Base-by-base conservation (phyloP, 768 basidiomycete species). In the Dacryopinax primogenitus region DNA sequence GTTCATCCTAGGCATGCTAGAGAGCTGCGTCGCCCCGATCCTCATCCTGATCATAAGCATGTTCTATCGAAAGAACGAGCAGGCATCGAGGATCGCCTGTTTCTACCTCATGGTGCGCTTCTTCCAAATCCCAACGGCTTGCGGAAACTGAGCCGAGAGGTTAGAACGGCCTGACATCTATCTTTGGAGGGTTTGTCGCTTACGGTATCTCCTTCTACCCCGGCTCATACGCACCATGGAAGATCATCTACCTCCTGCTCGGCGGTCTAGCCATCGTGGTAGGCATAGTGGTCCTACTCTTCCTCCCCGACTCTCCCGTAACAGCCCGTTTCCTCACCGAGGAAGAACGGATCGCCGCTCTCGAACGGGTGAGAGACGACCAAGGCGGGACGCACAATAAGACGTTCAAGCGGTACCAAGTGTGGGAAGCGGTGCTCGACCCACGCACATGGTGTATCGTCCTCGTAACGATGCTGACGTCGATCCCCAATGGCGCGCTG, bases 1-100 rank as follows among this genome's bases (percentile, higher is more conserved):
- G 0, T 82, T 86, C 70, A 74, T 86, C 15, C 76, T 86, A 21
- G 84, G 84, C 37, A 84, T 86, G 85, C 82, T 82, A 70, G 85
- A 87, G 72, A 79, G 79, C 67, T 85, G 84, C 69, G 85, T 86
- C 15, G 79, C 83, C 3, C 85, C 85, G 0, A 82, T 79, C 68
- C 75, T 86, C 34, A 82, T 86, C 72, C 73, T 85, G 63, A 79
- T 86, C 37, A 79, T 85, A 41, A 81, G 83, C 11, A 84, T 85
- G 81, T 86, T 85, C 70, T 86, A 85, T 74, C 83, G 82, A 76
- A 86, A 85, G 73, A 76, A 83, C 62, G 85, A 86, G 68, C 84
- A 86, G 76, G 81, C 82, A 0, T 78, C 75, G 18, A 78, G 84
- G 6, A 82, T 86, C 18, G 80, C 82, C 2, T 84, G 81, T 79